phyloP scores from a whole-genome alignment of 495 filamentous ascomycete species.

The Aspergillus sclerotiicarbonarius region DNA sequence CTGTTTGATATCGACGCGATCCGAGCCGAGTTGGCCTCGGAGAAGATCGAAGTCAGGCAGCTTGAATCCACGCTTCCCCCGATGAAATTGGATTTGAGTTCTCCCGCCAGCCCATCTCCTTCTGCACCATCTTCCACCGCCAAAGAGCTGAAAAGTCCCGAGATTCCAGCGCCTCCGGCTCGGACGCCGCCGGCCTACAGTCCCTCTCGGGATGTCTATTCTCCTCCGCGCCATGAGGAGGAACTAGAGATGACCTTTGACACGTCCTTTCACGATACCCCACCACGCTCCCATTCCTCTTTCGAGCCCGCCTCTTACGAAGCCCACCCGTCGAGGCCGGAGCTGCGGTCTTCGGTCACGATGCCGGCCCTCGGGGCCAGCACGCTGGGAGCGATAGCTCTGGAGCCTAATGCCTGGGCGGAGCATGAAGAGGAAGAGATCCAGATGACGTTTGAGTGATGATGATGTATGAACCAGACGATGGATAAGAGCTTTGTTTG shows the following conservation, averaged over 20 bases:
- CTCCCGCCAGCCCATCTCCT: conserved; percentile 22
- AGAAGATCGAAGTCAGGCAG: conserved; percentile 74
- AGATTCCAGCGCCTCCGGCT: conserved; percentile 20
- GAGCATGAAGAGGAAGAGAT: conserved; percentile 65
- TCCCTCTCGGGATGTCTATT: conserved; percentile 20
- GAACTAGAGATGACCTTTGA: conserved; percentile 75
- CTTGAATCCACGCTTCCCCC: conserved; percentile 84
- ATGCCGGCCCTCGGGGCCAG: conserved; percentile 26
- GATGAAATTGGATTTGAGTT: conserved; percentile 71
- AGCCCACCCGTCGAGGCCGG: conserved; percentile 28
- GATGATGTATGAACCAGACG: conserved; percentile 15
- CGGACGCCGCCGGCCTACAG: conserved; percentile 30
- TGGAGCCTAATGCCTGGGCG: conserved; percentile 78
- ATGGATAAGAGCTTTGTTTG: conserved; percentile 7
- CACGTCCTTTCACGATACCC: conserved; percentile 49
- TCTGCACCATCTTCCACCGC: conserved; percentile 33
- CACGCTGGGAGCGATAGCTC: conserved; percentile 38
- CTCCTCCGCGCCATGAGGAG: conserved; percentile 35
- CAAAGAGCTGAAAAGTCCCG: conserved; percentile 48
- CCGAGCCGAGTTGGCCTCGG: conserved; percentile 74
- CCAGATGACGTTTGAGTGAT: conserved; percentile 58
- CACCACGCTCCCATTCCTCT: conserved; percentile 22
- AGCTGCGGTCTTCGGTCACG: conserved; percentile 43
- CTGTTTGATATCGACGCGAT: conserved; percentile 98
- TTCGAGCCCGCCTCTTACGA: conserved; percentile 14